Evolutionary conservation across 805 yeast genomes (phyloP).

Genomic region (Nakazawaea ishiwadae): DNA sequence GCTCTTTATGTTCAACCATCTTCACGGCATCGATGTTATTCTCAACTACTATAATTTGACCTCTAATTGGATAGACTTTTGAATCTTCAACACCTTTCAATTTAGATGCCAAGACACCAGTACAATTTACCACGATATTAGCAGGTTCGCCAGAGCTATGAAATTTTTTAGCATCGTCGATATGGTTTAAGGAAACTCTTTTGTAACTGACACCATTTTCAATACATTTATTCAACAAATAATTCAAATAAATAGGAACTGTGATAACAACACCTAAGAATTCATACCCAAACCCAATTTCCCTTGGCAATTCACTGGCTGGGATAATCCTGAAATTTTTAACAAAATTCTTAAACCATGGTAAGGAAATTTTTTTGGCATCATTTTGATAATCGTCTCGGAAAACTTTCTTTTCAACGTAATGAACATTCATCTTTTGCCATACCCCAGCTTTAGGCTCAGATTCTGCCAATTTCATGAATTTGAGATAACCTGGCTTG

Average conservation of each 20-base stretch:
- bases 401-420: conserved; percentile 20
- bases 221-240: conserved; percentile 40
- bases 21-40: conserved; percentile 37
- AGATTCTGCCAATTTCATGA: conserved; percentile 33
- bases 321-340: conserved; percentile 28
- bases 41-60: conserved; percentile 51
- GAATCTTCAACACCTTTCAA: conserved; percentile 43
- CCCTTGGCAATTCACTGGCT: conserved; percentile 25
- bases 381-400: conserved; percentile 20
- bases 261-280: conserved; percentile 56
- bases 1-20: conserved; percentile 29
- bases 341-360: conserved; percentile 37
- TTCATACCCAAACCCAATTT: conserved; percentile 34
- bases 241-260: conserved; percentile 51
- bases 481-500: conserved; percentile 40
- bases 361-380: conserved; percentile 17
- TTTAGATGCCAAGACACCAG: conserved; percentile 46
- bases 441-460: conserved; percentile 38
- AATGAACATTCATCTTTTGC: conserved; percentile 17
- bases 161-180: conserved; percentile 43
- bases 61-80: conserved; percentile 46
- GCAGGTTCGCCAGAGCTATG: conserved; percentile 37
- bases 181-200: conserved; percentile 35
- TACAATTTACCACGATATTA: conserved; percentile 50
- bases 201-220: conserved; percentile 41